A percentile compares a stretch with the other conserved stretches of the same genome.
phyloP scores from a whole-genome alignment of 2,329 filamentous ascomycete species.

The Exophiala lecanii-corni region DNA sequence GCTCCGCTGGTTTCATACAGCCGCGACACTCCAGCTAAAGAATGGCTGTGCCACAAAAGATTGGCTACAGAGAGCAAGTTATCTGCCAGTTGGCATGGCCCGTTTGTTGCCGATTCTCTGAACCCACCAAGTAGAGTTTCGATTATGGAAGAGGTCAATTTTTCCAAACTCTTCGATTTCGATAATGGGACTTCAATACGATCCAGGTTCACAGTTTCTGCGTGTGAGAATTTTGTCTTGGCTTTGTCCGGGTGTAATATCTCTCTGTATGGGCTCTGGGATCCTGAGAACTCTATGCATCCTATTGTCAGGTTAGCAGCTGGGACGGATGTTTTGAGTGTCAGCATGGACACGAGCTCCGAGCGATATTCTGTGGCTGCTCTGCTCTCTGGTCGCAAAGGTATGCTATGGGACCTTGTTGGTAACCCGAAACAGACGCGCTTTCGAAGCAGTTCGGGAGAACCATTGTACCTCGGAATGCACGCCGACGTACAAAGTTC shows the following conservation, averaged over 20 bases:
- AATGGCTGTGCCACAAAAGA: slow-evolving; percentile 43
- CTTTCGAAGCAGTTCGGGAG: slow-evolving; percentile 18
- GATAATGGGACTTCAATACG: slow-evolving; percentile 19
- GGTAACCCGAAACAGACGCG: slow-evolving; percentile 18
- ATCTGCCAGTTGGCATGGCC: slow-evolving; percentile 38
- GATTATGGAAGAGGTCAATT: slow-evolving; percentile 18
- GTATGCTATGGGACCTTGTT: slow-evolving; percentile 55
- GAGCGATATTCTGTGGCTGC: slow-evolving; percentile 54
- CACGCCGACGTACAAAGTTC: slow-evolving; percentile 13
- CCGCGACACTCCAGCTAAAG: slow-evolving; percentile 14
- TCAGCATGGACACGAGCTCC: slow-evolving; percentile 59
- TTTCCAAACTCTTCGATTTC: slow-evolving; percentile 22
- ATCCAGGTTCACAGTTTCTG: slow-evolving; percentile 48
- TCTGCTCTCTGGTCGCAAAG: slow-evolving; percentile 56
- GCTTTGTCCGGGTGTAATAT: slow-evolving; percentile 52
- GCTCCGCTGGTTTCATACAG: background rate
- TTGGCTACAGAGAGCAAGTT: slow-evolving; percentile 50
- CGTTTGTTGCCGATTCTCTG: slow-evolving; percentile 30
- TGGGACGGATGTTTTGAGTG: slow-evolving; percentile 53
- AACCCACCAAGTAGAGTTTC: slow-evolving; percentile 19
- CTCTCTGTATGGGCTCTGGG: slow-evolving; percentile 50
- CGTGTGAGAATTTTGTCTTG: slow-evolving; percentile 56
- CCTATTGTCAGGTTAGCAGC: slow-evolving; percentile 54
- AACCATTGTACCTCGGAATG: slow-evolving; percentile 23
- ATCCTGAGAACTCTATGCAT: slow-evolving; percentile 31